Evolutionary conservation across 2,329 filamentous ascomycete species (phyloP).

Genomic region (Decorospora gaudefroyi): DNA sequence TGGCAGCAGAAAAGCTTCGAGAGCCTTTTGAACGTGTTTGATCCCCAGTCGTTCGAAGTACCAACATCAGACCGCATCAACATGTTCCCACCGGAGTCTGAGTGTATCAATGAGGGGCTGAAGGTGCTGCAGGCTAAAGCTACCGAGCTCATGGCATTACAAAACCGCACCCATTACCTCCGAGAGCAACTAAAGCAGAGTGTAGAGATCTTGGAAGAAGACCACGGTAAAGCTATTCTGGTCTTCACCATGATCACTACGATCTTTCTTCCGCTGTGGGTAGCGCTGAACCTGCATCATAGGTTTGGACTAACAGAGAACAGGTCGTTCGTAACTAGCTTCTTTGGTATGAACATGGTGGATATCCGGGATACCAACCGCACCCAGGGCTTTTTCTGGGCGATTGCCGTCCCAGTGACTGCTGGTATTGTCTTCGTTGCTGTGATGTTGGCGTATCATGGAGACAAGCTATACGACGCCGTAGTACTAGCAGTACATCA

Average conservation of each 20-base stretch:
- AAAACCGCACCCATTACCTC: constrained; percentile 7
- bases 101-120: constrained; percentile 3
- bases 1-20: constrained; percentile 14
- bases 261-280: constrained; percentile 34
- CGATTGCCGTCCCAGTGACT: constrained; percentile 17
- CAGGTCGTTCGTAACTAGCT: constrained; percentile 17
- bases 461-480: constrained; percentile 6
- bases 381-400: constrained; percentile 24
- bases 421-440: constrained; percentile 3
- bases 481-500: not conserved
- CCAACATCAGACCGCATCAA: not conserved
- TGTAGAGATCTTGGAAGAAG: constrained; percentile 20
- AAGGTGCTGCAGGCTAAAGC: constrained; percentile 7
- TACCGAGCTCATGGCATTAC: constrained; percentile 15
- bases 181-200: constrained; percentile 22
- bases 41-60: constrained; percentile 2
- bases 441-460: constrained; percentile 7
- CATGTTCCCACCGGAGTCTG: constrained; percentile 5
- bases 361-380: constrained; percentile 19
- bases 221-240: constrained; percentile 15
- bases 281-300: constrained; percentile 31
- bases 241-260: constrained; percentile 38
- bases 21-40: constrained; percentile 2
- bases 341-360: constrained; percentile 27
- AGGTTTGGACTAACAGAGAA: not conserved